These are phyloP conservation scores for Marsdenia floribunda DNA, from an alignment of 257 asterid species.

Conservation along the genomic window DNA sequence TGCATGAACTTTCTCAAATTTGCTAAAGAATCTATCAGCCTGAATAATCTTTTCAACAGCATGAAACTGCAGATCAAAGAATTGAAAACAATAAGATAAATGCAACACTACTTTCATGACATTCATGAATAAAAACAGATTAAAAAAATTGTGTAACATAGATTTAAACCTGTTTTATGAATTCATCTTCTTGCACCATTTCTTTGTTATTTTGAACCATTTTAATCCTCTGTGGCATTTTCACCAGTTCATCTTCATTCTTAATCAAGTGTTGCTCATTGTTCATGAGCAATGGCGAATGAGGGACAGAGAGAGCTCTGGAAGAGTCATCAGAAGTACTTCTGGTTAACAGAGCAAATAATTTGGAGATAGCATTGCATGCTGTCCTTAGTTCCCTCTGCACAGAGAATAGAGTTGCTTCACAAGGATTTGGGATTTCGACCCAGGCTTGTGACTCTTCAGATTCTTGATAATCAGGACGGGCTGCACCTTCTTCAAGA, in stretches of 20 bases:
- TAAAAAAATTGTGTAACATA: not conserved
- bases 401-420: conserved; percentile 20
- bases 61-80: conserved; percentile 29
- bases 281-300: conserved; percentile 16
- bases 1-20: conserved; percentile 51
- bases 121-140: not conserved
- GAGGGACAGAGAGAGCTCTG: conserved; percentile 12
- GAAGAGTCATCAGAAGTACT: conserved; percentile 16
- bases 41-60: conserved; percentile 24
- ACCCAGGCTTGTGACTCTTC: conserved; percentile 3
- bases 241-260: conserved; percentile 25
- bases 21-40: conserved; percentile 40
- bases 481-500: conserved; percentile 20
- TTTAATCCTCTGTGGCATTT: conserved; percentile 11
- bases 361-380: conserved; percentile 28
- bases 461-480: conserved; percentile 11
- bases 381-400: conserved; percentile 33
- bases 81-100: not conserved
- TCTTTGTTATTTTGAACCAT: conserved; percentile 13
- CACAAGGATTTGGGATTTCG: conserved; percentile 13
- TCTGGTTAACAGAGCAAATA: conserved; percentile 31
- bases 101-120: not conserved
- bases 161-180: not conserved
- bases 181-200: conserved; percentile 19
- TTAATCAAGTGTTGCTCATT: conserved; percentile 16